Evolutionary conservation across 306 rosid genomes (phyloP).

Genomic region (Sesbania bispinosa): DNA sequence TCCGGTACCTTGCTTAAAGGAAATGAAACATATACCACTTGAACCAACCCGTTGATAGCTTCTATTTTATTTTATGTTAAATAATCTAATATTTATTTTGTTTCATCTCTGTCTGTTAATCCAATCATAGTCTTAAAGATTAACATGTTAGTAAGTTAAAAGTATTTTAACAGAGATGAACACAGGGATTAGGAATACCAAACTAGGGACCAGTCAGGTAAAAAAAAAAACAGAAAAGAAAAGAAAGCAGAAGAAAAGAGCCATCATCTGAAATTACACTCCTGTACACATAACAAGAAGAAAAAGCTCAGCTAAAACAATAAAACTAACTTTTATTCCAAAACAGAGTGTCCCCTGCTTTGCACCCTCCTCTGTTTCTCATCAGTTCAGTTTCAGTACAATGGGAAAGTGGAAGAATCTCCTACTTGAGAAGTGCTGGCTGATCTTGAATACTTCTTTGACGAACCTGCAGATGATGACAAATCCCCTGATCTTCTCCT

Average conservation of each 20-base stretch:
- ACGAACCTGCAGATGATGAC: constrained; percentile 42
- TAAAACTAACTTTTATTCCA: constrained; percentile 36
- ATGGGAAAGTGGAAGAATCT: constrained; percentile 59
- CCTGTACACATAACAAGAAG: constrained; percentile 53
- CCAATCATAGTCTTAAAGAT: too few species aligned
- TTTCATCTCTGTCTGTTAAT: not conserved
- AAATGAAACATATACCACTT: too few species aligned
- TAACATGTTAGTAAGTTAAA: not conserved
- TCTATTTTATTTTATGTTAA: too few species aligned
- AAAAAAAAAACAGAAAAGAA: not conserved
- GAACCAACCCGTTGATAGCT: too few species aligned
- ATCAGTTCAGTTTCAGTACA: constrained; percentile 32
- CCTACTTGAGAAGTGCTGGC: constrained; percentile 74
- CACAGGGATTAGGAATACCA: not conserved
- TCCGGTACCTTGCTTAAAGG: too few species aligned
- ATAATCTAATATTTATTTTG: too few species aligned
- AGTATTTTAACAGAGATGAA: not conserved
- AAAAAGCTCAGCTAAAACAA: constrained; percentile 17
- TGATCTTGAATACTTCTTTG: constrained; percentile 60
- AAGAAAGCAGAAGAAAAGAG: constrained; percentile 9
- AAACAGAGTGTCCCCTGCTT: constrained; percentile 13
- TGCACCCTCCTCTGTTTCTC: not conserved
- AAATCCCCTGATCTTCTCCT: constrained; percentile 72
- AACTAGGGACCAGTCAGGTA: constrained; percentile 11
- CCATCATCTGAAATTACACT: constrained; percentile 28